Conservation (phyloP, 345 rosid genomes). For the Murraya paniculata region DNA sequence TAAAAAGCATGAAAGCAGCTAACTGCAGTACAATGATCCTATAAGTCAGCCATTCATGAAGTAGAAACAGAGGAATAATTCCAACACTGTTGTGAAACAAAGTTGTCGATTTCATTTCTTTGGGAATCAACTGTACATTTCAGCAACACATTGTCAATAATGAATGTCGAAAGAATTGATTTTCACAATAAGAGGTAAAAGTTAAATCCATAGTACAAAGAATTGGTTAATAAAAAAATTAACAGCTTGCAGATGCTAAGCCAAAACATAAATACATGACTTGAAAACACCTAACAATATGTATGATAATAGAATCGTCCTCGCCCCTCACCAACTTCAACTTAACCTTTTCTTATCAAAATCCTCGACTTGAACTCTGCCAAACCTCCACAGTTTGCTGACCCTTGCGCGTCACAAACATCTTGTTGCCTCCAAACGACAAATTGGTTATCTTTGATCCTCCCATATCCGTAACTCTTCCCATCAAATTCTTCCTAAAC, state of each 20-base stretch:
- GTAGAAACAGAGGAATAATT: not conserved
- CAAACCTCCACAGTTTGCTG: conserved; percentile 80
- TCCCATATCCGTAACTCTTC: conserved; percentile 52
- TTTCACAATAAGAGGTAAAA: not conserved
- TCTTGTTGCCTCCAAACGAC: conserved; percentile 82
- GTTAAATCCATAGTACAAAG: not conserved
- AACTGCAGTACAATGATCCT: too few species aligned
- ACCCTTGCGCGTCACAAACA: conserved; percentile 72
- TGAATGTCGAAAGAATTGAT: not conserved
- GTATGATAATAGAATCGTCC: not conserved
- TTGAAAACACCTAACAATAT: not conserved
- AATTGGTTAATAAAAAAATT: not conserved
- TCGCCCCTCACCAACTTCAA: not conserved
- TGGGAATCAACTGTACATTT: not conserved
- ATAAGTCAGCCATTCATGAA: not conserved
- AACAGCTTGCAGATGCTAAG: not conserved
- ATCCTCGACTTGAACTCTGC: conserved; percentile 53
- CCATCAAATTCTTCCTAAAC: conserved; percentile 68
- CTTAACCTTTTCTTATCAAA: not conserved
- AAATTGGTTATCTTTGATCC: conserved; percentile 58
- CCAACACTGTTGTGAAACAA: not conserved
- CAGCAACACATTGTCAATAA: not conserved
- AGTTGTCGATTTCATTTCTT: not conserved
- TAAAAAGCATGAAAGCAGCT: too few species aligned
- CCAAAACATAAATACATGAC: not conserved